phyloP scores from a whole-genome alignment of 2,329 filamentous ascomycete species.

The Byssothecium circinans region DNA sequence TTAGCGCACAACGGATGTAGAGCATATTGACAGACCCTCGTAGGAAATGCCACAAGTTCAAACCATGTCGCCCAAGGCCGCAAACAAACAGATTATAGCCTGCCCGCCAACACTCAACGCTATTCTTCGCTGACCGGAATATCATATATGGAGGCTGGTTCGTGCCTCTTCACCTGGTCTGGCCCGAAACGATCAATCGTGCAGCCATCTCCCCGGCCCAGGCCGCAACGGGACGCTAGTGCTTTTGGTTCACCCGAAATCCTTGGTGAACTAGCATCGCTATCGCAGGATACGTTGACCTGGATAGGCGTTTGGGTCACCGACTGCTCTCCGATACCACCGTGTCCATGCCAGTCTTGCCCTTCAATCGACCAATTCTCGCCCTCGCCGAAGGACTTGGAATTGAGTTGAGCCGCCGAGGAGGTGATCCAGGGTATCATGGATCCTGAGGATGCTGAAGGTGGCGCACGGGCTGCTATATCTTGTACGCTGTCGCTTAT shows the following conservation, averaged over 20 bases:
- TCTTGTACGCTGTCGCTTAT: constrained; percentile 27
- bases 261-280: constrained; percentile 8
- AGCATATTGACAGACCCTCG: too few relatives aligned
- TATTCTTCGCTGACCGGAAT: constrained; percentile 16
- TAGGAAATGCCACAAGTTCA: too few relatives aligned
- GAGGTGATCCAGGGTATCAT: constrained; percentile 17
- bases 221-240: constrained; percentile 22
- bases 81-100: not conserved
- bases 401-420: constrained; percentile 12
- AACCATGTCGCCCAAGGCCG: too few relatives aligned
- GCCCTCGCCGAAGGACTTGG: not conserved
- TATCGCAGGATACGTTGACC: constrained; percentile 28
- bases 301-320: constrained; percentile 28
- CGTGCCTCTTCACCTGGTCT: constrained; percentile 14
- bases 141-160: constrained; percentile 15
- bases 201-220: constrained; percentile 12
- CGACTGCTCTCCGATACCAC: constrained; percentile 18
- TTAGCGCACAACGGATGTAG: too few relatives aligned
- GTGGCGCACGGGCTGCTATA: constrained; percentile 20
- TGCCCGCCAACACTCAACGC: constrained; percentile 4
- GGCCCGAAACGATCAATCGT: constrained; percentile 14
- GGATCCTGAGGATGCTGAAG: constrained; percentile 16
- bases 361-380: not conserved
- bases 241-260: constrained; percentile 19
- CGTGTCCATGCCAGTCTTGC: constrained; percentile 4